Percentiles rank a stretch among this genome's conserved stretches.
These are phyloP conservation scores for Curvularia hawaiiensis DNA, from an alignment of 2,329 filamentous ascomycete genomes.

Conservation along the genomic window DNA sequence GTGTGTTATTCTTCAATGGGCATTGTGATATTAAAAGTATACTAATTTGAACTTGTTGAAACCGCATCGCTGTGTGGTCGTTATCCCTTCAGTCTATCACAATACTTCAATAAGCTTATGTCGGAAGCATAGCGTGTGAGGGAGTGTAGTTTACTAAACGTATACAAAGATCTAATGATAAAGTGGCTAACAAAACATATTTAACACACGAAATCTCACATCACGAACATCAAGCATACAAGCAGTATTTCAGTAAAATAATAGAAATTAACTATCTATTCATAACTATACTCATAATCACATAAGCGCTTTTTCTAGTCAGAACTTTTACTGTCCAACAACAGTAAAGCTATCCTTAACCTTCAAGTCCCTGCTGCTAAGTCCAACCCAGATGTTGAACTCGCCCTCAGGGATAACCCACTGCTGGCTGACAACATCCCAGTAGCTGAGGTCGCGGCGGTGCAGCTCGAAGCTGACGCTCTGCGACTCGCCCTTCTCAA, in stretches of 20 bases:
- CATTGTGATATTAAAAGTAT: too few species aligned
- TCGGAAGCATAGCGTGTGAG: too few species aligned
- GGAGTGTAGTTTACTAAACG: too few species aligned
- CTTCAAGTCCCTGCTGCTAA: constrained; percentile 36
- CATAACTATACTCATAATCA: constrained; percentile 4
- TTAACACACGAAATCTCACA: too few species aligned
- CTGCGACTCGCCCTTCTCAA: constrained; percentile 63
- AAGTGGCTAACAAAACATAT: too few species aligned
- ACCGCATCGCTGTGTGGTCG: too few species aligned
- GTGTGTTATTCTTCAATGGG: too few species aligned
- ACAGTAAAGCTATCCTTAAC: constrained; percentile 27
- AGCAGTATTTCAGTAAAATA: not conserved
- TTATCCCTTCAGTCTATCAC: too few species aligned
- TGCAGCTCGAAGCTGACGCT: constrained; percentile 72
- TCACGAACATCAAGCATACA: not conserved
- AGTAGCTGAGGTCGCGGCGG: constrained; percentile 83
- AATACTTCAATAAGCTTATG: too few species aligned
- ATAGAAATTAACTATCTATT: constrained; percentile 3
- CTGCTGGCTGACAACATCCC: constrained; percentile 77
- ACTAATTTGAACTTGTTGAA: too few species aligned
- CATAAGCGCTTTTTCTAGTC: not conserved
- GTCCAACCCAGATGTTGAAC: constrained; percentile 35
- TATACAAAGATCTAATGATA: too few species aligned
- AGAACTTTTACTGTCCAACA: constrained; percentile 8
- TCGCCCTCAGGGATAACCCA: constrained; percentile 67